A percentile compares a stretch with the other conserved stretches of the same genome.
Evolutionary conservation across 495 filamentous ascomycete genomes (phyloP).

Genomic region (Penicillium subrubescens): DNA sequence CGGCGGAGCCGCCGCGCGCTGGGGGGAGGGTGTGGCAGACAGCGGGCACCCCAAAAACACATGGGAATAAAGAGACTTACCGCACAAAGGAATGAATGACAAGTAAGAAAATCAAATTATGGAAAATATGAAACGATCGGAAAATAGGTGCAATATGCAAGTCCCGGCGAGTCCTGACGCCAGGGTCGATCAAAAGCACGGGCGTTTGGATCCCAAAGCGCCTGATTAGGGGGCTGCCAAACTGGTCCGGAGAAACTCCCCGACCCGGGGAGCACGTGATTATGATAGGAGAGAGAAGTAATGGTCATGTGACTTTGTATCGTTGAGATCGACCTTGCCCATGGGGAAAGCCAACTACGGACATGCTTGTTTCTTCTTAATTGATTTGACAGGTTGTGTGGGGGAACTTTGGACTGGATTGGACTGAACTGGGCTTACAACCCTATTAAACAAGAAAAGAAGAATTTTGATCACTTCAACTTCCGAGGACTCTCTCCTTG

Average conservation of each 20-base stretch:
- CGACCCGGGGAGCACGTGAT: conserved; percentile 25
- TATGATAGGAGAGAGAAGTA: not conserved
- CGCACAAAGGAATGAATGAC: conserved; percentile 16
- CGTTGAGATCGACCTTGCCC: not conserved
- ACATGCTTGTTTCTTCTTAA: not conserved
- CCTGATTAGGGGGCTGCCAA: conserved; percentile 27
- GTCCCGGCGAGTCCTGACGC: conserved; percentile 27
- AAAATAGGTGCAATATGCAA: conserved; percentile 28
- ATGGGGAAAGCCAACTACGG: not conserved
- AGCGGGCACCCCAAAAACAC: not conserved
- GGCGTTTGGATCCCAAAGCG: conserved; percentile 17
- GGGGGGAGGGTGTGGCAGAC: conserved; percentile 1
- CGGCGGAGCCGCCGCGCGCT: conserved; percentile 6
- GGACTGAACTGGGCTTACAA: not conserved
- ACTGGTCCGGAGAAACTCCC: conserved; percentile 24
- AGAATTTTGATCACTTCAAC: not conserved
- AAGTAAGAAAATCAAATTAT: conserved; percentile 9
- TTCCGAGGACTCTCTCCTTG: not conserved
- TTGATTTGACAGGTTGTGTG: not conserved
- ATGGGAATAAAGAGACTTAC: conserved; percentile 13
- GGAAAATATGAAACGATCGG: conserved; percentile 8
- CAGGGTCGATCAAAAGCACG: conserved; percentile 38
- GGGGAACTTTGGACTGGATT: not conserved
- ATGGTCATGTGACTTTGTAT: conserved; percentile 5
- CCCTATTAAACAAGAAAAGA: not conserved